Evolutionary conservation across 495 filamentous ascomycete species (phyloP).

Genomic region (Hyaloscypha finlandica): DNA sequence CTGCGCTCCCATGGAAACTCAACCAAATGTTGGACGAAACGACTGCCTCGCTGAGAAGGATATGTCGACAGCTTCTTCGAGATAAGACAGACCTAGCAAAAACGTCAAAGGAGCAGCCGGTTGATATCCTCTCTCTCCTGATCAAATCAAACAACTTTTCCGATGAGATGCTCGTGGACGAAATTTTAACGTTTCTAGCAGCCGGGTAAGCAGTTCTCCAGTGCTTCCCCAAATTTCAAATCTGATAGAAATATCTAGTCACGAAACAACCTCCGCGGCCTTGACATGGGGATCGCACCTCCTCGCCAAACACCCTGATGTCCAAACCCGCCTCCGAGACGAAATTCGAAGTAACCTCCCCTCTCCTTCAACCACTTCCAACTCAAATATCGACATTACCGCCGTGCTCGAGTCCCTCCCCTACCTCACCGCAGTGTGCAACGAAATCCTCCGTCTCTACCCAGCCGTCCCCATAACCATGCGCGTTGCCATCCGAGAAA

Average conservation of each 20-base stretch:
- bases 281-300: constrained; percentile 58
- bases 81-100: constrained; percentile 64
- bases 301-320: constrained; percentile 46
- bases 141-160: constrained; percentile 73
- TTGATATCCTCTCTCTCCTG: constrained; percentile 82
- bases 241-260: constrained; percentile 42
- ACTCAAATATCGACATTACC: constrained; percentile 46
- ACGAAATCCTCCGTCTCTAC: constrained; percentile 40
- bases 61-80: constrained; percentile 65
- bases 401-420: constrained; percentile 31
- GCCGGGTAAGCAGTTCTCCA: constrained; percentile 54
- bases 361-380: constrained; percentile 39
- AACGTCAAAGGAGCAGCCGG: constrained; percentile 47
- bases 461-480: constrained; percentile 52
- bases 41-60: constrained; percentile 58
- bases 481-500: constrained; percentile 60
- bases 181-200: constrained; percentile 92
- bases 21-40: constrained; percentile 61
- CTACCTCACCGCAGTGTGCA: constrained; percentile 44
- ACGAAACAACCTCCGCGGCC: constrained; percentile 66
- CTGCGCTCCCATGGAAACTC: constrained; percentile 62
- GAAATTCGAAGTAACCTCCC: constrained; percentile 67
- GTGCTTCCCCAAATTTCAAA: background rate
- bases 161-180: constrained; percentile 82
- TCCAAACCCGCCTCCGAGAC: constrained; percentile 50